A percentile compares a stretch with the other conserved stretches of the same genome.
phyloP scores from a whole-genome alignment of 2,329 filamentous ascomycete genomes.

The Coniochaeta sp. region DNA sequence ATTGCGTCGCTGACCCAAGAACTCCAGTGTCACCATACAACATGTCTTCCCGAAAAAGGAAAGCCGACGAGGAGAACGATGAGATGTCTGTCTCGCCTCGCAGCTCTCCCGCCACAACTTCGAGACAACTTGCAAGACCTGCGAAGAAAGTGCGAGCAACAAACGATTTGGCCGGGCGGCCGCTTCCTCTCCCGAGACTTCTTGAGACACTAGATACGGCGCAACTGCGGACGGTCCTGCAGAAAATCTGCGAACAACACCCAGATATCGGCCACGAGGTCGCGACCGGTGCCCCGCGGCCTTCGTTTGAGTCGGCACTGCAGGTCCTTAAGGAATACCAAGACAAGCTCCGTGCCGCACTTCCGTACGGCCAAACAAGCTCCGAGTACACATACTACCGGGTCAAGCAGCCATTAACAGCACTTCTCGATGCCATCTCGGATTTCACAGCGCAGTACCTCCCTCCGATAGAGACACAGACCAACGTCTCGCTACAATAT shows the following conservation, averaged over 20 bases:
- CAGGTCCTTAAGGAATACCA: constrained; percentile 79
- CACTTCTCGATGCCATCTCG: constrained; percentile 79
- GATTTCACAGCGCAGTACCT: constrained; percentile 96
- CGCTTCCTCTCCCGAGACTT: constrained; percentile 57
- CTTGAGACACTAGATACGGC: constrained; percentile 86
- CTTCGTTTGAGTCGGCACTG: constrained; percentile 72
- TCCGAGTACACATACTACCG: constrained; percentile 95
- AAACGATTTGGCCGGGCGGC: constrained; percentile 57
- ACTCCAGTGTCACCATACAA: constrained; percentile 40
- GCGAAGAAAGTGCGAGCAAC: constrained; percentile 52
- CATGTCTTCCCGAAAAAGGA: constrained; percentile 67
- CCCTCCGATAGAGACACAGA: constrained; percentile 79
- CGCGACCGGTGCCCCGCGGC: constrained; percentile 75
- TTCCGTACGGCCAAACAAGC: constrained; percentile 77
- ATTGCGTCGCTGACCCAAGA: constrained; percentile 5
- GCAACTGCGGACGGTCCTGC: constrained; percentile 78
- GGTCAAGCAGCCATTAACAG: constrained; percentile 70
- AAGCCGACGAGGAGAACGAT: constrained; percentile 75
- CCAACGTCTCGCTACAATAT: constrained; percentile 76
- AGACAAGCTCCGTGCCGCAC: constrained; percentile 65
- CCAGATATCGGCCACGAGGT: constrained; percentile 82
- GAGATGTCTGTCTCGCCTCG: constrained; percentile 88
- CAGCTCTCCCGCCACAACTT: constrained; percentile 68
- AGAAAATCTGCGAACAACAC: constrained; percentile 83
- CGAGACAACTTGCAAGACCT: constrained; percentile 58